These are phyloP conservation scores for Aspergillus glaucus DNA, from an alignment of 2,329 filamentous ascomycete genomes.

Conservation along the genomic window DNA sequence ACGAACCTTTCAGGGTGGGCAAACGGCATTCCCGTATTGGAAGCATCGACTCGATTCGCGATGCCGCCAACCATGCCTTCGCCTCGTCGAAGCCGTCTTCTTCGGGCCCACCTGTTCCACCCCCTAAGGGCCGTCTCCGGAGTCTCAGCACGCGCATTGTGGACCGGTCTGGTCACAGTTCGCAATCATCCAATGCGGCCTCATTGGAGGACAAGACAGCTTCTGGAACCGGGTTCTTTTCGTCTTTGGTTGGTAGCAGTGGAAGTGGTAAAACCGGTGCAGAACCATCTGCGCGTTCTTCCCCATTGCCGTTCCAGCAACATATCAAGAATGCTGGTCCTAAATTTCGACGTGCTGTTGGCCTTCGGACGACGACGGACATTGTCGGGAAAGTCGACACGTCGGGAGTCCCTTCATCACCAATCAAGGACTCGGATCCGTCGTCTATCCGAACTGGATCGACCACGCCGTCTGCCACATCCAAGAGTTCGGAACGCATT, in stretches of 20 bases:
- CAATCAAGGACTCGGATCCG: conserved; percentile 48
- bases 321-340: conserved; percentile 54
- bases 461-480: conserved; percentile 55
- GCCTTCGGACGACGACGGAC: conserved; percentile 82
- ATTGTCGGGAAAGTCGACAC: conserved; percentile 49
- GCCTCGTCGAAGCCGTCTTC: conserved; percentile 65
- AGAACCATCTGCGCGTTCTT: conserved; percentile 48
- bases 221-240: conserved; percentile 30
- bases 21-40: conserved; percentile 71
- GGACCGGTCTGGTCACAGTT: conserved; percentile 34
- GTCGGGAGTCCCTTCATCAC: conserved; percentile 38
- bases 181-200: conserved; percentile 46
- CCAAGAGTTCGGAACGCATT: conserved; percentile 71
- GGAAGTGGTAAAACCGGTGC: conserved; percentile 39
- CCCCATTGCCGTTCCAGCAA: conserved; percentile 38
- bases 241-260: conserved; percentile 35
- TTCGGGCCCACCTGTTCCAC: conserved; percentile 45
- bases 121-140: conserved; percentile 48
- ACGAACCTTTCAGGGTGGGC: conserved; percentile 63
- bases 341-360: conserved; percentile 54
- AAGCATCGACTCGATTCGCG: conserved; percentile 68
- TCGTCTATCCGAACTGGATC: conserved; percentile 74
- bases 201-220: conserved; percentile 49
- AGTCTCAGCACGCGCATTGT: conserved; percentile 55
- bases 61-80: conserved; percentile 47